Evolutionary conservation across 2,329 filamentous ascomycete species (phyloP), one percentile per base, ranked within the genome.

Genomic region (Curvularia lunata): DNA sequence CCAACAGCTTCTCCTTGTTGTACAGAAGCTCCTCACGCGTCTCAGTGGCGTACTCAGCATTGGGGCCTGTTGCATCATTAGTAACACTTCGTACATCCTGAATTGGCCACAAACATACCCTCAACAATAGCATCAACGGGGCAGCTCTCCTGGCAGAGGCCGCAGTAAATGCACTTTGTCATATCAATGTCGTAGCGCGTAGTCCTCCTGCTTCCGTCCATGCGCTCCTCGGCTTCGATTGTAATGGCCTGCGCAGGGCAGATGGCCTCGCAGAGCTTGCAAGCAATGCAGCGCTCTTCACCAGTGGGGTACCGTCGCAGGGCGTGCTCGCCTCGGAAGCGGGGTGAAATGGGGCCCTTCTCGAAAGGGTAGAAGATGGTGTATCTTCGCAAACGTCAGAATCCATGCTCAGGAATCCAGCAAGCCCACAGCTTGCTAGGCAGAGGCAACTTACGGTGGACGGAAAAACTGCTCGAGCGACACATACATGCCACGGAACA

Each of bases 81-180:
- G 64, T 46, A 41, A 28, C 9, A 5, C 10, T 42, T 13, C 10
- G 7, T 19, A 19, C 34, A 13, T 40, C 34, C 34, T 8, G 10
- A 21, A 41, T 6, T 7, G 8, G 16, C 3, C 5, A 12, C 19
- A 37, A 40, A 77, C 83, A 74, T 75, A 86, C 85, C 85, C 77
- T 91, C 89, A 58, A 91, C 89, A 78, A 91, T 99, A 59, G 95
- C 95, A 81, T 99, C 95, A 54, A 99, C 95, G 43, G 95, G 95
- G 82, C 95, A 99, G 66, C 91, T 96, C 84, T 99, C 95, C 83
- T 97, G 94, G 86, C 95, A 98, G 83, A 96, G 96, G 50, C 95
- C 95, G 79, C 95, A 98, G 87, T 98, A 99, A 81, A 99, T 99
- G 83, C 95, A 99, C 86, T 99, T 99, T 75, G 95, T 98, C 95